Evolutionary conservation across 1,284 basidiomycete genomes (phyloP), one percentile per base, ranked within the genome.

Genomic region (Prillingera fragicola): DNA sequence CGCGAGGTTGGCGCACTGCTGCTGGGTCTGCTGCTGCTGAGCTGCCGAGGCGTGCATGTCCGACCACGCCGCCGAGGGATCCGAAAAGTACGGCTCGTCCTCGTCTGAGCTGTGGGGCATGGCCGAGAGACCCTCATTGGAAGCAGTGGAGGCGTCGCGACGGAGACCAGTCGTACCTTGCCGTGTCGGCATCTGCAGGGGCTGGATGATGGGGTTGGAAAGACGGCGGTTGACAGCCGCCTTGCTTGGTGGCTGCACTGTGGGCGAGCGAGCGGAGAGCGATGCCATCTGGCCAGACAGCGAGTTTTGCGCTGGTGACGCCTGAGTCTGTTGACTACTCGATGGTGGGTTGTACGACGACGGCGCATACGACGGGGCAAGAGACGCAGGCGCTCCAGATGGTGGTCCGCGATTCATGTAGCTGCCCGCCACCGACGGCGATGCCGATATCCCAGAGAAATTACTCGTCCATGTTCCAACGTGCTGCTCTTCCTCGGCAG

Each of bases 31-130:
- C 14, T 8, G n/a, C 18, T 26, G 15, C 10, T 8, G 14, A 26
- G n/a, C n/a, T 34, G 17, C 10, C 18, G 8, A 18, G 21, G n/a
- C 10, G 14, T 31, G 26, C 22, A 22, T 32, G 50, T 38, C 54
- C 0, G 38, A 19, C 35, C 55, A 52, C 13, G 54, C 57, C n/a
- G 49, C 33, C 10, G 23, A 33, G 6, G 56, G 57, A 31, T 63
- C 59, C 7, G 57, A 56, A 25, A 63, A 63, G 49, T 60, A 63
- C 15, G 53, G 40, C 17, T 53, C 54, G 19, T 61, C 60, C 33
- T 62, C 60, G 42, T 60, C 57, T 26, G 60, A 60, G 43, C 54
- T 56, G 13, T 38, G 13, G 43, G 18, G 7, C 38, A n/a, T 28
- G 7, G 9, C 38, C 10, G 13, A n/a, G 12, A 22, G 7, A 17